Evolutionary conservation across 176 grass and related monocot species (phyloP).

Genomic region (Alloteropsis semialata): DNA sequence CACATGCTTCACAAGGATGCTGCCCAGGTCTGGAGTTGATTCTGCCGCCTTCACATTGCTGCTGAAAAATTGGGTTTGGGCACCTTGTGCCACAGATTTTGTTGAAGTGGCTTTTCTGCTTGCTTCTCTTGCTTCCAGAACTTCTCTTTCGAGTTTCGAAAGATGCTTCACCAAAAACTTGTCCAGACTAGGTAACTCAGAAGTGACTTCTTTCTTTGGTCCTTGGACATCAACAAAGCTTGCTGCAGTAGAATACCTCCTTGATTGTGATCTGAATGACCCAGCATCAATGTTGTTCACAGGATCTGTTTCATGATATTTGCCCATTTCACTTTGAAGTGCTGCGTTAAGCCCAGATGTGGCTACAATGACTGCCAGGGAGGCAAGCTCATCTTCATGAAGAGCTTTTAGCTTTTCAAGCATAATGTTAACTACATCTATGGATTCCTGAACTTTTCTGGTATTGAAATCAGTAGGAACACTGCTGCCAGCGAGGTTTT

Average conservation of each 20-base stretch:
- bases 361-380: slow-evolving; percentile 87
- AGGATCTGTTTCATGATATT: slow-evolving; percentile 26
- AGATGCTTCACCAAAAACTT: slow-evolving; percentile 86
- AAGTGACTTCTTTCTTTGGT: slow-evolving; percentile 43
- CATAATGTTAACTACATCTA: slow-evolving; percentile 58
- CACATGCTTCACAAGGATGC: slow-evolving; percentile 57
- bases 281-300: neutral
- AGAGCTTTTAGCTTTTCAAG: slow-evolving; percentile 76
- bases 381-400: slow-evolving; percentile 75
- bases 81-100: slow-evolving; percentile 16
- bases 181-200: slow-evolving; percentile 72
- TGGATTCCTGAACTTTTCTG: slow-evolving; percentile 24
- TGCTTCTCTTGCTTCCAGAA: slow-evolving; percentile 54
- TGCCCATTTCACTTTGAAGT: slow-evolving; percentile 60
- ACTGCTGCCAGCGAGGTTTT: slow-evolving; percentile 17
- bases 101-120: slow-evolving; percentile 24
- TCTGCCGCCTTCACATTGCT: slow-evolving; percentile 4
- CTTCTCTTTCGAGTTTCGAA: slow-evolving; percentile 71
- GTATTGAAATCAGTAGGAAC: slow-evolving; percentile 35
- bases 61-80: slow-evolving; percentile 1
- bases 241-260: slow-evolving; percentile 44
- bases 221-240: slow-evolving; percentile 46
- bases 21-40: slow-evolving; percentile 37
- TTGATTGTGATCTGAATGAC: slow-evolving; percentile 25
- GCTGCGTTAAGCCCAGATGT: slow-evolving; percentile 83